Base-by-base conservation (phyloP, 2,329 filamentous ascomycete species). In the Juglanconis juglandina region DNA sequence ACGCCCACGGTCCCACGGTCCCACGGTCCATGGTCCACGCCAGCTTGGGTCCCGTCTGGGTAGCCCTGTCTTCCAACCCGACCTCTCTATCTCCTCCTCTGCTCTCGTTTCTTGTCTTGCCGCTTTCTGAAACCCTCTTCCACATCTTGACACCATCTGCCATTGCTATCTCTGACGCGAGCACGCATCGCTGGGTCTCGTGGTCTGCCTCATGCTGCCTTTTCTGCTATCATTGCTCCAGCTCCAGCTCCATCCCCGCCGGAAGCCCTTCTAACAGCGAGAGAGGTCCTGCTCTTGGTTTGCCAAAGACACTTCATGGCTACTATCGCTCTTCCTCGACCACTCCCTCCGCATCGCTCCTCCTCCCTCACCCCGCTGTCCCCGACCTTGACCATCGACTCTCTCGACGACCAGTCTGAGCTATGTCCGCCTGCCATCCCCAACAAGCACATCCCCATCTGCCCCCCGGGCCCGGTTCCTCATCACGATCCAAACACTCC, bases 401-500 rank as follows among this genome's bases (percentile, higher is more conserved):
- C 72, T 42, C 71, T 75, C 63, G 71, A 71, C 50, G 68, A 67
- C 59, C 73, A 73, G 60, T 51, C 66, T 54, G 63, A 71, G n/a
- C 68, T 68, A 53, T 69, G 69, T 48, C 68, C 70, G 34, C 58
- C 63, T 1, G 70, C 89, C 6, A 80, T 95, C 32, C 91, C 92
- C 9, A 96, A 96, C 76, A 96, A 95, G 75, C 92, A 96, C 75
- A 81, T 96, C 32, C 92, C 93, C n/a, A 79, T 88, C 67, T 96
- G 92, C 75, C 89, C 92, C n/a, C 86, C 92, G 1, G 92, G 92
- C 1, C 88, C 91, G 64, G 85, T 78, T 65, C 79, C 72, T 52
- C 76, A 73, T 57, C 79, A 79, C 68, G 81, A 80, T 61, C 80
- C 83, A 52, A 81, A 83, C 67, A 87, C 87, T 37, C 86, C 87